Evolutionary conservation across 1,284 basidiomycete species (phyloP).

Genomic region (Agaricales sp.): DNA sequence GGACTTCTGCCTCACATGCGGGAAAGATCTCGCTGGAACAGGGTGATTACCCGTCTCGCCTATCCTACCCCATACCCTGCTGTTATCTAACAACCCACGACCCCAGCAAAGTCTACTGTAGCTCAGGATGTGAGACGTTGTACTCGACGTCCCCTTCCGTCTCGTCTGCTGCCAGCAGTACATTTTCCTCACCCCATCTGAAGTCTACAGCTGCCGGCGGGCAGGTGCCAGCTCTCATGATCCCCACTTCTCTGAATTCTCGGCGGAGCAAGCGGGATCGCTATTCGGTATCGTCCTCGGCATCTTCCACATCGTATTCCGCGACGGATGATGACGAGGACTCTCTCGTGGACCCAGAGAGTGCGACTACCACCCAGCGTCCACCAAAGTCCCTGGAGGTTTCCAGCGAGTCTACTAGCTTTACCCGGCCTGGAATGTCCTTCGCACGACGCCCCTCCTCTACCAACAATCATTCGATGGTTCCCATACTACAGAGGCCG

Average conservation of each 20-base stretch:
- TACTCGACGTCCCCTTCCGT: slow-evolving; percentile 58
- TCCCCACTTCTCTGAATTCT: slow-evolving; percentile 44
- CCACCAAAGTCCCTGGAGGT: slow-evolving; percentile 24
- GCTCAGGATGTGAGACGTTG: slow-evolving; percentile 52
- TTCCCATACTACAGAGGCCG: slow-evolving; percentile 46
- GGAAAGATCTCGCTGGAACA: slow-evolving; percentile 46
- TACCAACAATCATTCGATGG: slow-evolving; percentile 56
- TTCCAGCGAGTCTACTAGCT: slow-evolving; percentile 28
- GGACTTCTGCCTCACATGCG: slow-evolving; percentile 53
- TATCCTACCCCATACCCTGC: slow-evolving; percentile 12
- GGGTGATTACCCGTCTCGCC: slow-evolving; percentile 34
- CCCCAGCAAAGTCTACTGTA: slow-evolving; percentile 62
- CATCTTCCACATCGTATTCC: slow-evolving; percentile 55
- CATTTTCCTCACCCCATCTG: slow-evolving; percentile 56
- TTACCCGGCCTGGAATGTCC: slow-evolving; percentile 30
- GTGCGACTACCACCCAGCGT: slow-evolving; percentile 27
- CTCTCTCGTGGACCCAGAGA: slow-evolving; percentile 23
- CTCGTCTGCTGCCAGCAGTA: slow-evolving; percentile 51
- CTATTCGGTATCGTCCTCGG: slow-evolving; percentile 43
- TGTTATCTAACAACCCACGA: slow-evolving; percentile 9
- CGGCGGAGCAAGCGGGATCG: slow-evolving; percentile 36
- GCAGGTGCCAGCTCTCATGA: slow-evolving; percentile 46
- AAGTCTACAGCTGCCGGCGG: slow-evolving; percentile 31
- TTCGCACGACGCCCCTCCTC: slow-evolving; percentile 63
- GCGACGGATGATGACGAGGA: slow-evolving; percentile 49